Percentiles rank a stretch among this genome's conserved stretches.
These are phyloP conservation scores for Aspergillus awamori DNA, from an alignment of 2,329 filamentous ascomycete species.

Conservation along the genomic window DNA sequence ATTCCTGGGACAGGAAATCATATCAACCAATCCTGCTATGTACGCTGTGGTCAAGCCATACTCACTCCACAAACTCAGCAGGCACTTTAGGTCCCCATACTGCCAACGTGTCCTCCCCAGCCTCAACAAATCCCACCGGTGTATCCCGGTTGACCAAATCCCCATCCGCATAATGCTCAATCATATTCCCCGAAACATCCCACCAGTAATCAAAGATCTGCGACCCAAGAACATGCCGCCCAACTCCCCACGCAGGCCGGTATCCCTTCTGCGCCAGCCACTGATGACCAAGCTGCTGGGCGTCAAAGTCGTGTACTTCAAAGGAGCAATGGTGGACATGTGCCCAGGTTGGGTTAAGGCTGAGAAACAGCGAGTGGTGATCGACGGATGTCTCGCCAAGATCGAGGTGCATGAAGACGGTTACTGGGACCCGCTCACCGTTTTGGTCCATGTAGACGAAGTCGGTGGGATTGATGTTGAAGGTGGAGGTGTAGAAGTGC, in stretches of 20 bases:
- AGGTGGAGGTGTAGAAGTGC: constrained; percentile 33
- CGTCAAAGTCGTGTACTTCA: constrained; percentile 57
- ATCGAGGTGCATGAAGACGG: too few species aligned
- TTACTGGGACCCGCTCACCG: too few species aligned
- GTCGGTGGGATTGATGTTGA: constrained; percentile 37
- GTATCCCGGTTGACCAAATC: constrained; percentile 13
- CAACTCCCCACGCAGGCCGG: constrained; percentile 29
- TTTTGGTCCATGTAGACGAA: constrained; percentile 13
- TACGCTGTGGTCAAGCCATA: too few species aligned
- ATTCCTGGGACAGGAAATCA: too few species aligned
- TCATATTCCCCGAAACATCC: constrained; percentile 19
- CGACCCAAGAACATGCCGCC: constrained; percentile 21
- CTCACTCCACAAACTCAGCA: too few species aligned
- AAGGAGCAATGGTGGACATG: constrained; percentile 57
- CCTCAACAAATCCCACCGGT: too few species aligned
- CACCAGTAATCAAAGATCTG: constrained; percentile 26
- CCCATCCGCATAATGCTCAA: constrained; percentile 25
- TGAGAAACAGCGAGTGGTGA: constrained; percentile 58
- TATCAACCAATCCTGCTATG: too few species aligned
- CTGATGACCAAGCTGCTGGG: constrained; percentile 56
- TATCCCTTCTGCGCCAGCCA: constrained; percentile 53
- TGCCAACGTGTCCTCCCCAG: too few species aligned
- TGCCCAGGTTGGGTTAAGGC: constrained; percentile 19
- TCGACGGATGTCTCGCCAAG: constrained; percentile 40
- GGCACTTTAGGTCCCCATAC: too few species aligned